A percentile compares a stretch with the other conserved stretches of the same genome.
phyloP scores from a whole-genome alignment of 768 basidiomycete genomes.

The Rhizopogon salebrosus region DNA sequence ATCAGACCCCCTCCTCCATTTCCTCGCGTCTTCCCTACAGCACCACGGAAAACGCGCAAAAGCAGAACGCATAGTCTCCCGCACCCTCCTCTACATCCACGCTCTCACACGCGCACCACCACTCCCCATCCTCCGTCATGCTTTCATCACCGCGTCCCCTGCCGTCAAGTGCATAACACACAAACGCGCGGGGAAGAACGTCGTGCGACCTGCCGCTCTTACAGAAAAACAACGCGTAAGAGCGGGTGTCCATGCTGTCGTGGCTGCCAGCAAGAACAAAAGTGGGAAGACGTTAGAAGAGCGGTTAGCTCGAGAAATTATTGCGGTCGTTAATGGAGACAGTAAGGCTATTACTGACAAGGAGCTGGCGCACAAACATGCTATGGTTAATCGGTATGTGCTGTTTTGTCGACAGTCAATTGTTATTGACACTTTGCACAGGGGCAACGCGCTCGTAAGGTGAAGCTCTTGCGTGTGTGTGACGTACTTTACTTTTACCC shows the following conservation, averaged over 20 bases:
- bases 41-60: slow-evolving; percentile 58
- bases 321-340: slow-evolving; percentile 62
- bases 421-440: slow-evolving; percentile 7
- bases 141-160: slow-evolving; percentile 65
- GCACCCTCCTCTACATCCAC: slow-evolving; percentile 69
- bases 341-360: slow-evolving; percentile 59
- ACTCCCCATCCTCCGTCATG: slow-evolving; percentile 71
- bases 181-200: slow-evolving; percentile 59
- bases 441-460: slow-evolving; percentile 11
- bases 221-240: slow-evolving; percentile 76
- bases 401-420: neutral
- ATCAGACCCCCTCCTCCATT: slow-evolving; percentile 68
- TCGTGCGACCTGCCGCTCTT: slow-evolving; percentile 63
- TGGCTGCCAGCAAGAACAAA: slow-evolving; percentile 54
- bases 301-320: slow-evolving; percentile 73
- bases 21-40: slow-evolving; percentile 60
- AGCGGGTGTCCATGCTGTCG: slow-evolving; percentile 66
- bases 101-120: slow-evolving; percentile 74
- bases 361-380: slow-evolving; percentile 56
- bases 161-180: slow-evolving; percentile 58
- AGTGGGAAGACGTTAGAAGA: slow-evolving; percentile 57
- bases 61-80: slow-evolving; percentile 50
- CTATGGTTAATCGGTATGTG: slow-evolving; percentile 74
- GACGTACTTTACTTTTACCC: neutral
- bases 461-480: neutral